Evolutionary conservation across 371 early-diverging fungal genomes (phyloP), one percentile per base, ranked within the genome.

Genomic region (Mortierella sp.): DNA sequence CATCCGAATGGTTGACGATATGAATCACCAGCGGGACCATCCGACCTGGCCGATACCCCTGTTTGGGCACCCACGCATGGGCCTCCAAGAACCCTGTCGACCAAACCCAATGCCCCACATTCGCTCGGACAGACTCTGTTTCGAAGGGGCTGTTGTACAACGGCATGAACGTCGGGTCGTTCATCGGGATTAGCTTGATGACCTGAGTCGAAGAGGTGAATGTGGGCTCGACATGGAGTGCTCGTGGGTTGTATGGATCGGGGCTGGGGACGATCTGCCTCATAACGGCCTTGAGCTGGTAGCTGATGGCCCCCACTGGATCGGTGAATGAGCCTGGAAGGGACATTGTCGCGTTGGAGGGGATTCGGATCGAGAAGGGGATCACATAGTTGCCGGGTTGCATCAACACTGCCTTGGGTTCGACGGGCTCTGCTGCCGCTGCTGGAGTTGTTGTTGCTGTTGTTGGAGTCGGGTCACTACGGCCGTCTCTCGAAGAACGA

Each of bases 1-100:
- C 83, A 64, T 83, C 83, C 24, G 83, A 83, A 45, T 83, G 83
- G 48, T 83, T 83, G 61, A 83, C 79, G 45, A 83, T 83, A 66
- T 83, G 78, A 29, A 83, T 75, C 22, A 83, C 79, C n/a, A 83
- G 52, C 2, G 83, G 83, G 2, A 83, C 68, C 67, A 83, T 75
- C 43, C 83, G 64, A 1, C 83, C 83, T 16, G 83, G 83, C 1
- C 83, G 79, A 52, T 78, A 83, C 31, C 83, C 78, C 41, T 83
- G 83, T 47, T 78, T 83, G 2, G 83, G 83, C 1, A 83, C 73
- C 83, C 83, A 83, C 0, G 79, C 83, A 43, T 66, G 78, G 6
- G 83, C 78, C 24, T 83, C 83, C 76, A 83, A 71, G 39, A 83
- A 83, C 9, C 83, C 83, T 4, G 83, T 83, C 26, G 83, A 78